Evolutionary conservation across 2,329 filamentous ascomycete genomes (phyloP).

Genomic region (Colletotrichum sp.): DNA sequence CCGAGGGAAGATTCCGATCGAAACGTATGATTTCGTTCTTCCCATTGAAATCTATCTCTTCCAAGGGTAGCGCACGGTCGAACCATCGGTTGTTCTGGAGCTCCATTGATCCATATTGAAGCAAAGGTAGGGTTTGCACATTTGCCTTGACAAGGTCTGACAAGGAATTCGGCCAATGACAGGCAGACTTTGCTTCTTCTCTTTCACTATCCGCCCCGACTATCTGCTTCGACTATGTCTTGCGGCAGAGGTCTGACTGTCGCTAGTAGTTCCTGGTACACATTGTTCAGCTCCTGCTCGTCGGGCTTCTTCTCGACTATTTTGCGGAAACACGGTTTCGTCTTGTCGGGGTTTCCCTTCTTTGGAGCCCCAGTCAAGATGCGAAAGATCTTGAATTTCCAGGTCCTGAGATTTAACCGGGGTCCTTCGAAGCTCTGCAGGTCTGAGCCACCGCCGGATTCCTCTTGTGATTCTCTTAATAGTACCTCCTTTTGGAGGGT

Average conservation of each 20-base stretch:
- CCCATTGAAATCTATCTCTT: not conserved
- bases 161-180: not conserved
- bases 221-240: not conserved
- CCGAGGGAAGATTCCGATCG: not conserved
- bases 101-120: not conserved
- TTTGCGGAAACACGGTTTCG: not conserved
- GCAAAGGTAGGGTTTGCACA: not conserved
- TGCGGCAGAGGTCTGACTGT: not conserved
- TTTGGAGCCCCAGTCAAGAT: not conserved
- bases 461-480: not conserved
- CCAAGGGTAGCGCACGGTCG: not conserved
- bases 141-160: not conserved
- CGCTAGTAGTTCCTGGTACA: not conserved
- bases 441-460: not conserved
- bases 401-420: not conserved
- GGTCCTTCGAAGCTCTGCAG: not conserved
- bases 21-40: not conserved
- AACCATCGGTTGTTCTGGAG: not conserved
- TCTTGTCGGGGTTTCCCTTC: not conserved
- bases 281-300: not conserved
- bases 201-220: not conserved
- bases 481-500: not conserved
- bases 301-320: not conserved
- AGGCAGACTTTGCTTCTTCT: not conserved
- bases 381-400: not conserved